A percentile compares a stretch with the other conserved stretches of the same genome.
Conservation (phyloP, 768 basidiomycete genomes). For the Mycena metata region DNA sequence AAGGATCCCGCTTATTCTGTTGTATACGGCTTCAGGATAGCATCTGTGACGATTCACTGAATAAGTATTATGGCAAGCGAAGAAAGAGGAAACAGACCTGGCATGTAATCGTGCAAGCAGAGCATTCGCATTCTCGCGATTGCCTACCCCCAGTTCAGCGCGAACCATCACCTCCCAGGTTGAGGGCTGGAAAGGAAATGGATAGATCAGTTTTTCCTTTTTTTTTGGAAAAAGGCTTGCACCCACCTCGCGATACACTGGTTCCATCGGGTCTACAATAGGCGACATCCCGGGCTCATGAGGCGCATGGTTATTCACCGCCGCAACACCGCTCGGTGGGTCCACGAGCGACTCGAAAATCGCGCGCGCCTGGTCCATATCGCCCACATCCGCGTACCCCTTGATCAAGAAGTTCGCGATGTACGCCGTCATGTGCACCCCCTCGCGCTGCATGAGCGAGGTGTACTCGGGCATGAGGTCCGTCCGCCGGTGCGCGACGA, state of each 20-base stretch:
- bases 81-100: constrained; percentile 61
- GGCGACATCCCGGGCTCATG: constrained; percentile 62
- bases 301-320: constrained; percentile 87
- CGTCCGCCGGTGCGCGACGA: constrained; percentile 81
- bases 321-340: constrained; percentile 87
- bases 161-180: constrained; percentile 98
- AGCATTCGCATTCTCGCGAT: constrained; percentile 75
- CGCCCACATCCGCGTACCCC: constrained; percentile 74
- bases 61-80: neutral
- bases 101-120: constrained; percentile 80
- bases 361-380: constrained; percentile 77
- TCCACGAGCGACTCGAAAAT: constrained; percentile 88
- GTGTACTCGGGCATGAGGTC: constrained; percentile 83
- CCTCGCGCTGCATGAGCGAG: constrained; percentile 67
- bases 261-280: constrained; percentile 59
- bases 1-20: constrained; percentile 85
- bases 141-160: constrained; percentile 86
- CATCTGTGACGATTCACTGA: constrained; percentile 55
- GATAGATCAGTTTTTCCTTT: constrained; percentile 25
- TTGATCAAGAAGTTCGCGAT: constrained; percentile 90
- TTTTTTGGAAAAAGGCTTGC: neutral
- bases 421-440: constrained; percentile 94
- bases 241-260: constrained; percentile 86
- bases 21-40: constrained; percentile 84
- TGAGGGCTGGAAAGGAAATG: constrained; percentile 69